phyloP scores from a whole-genome alignment of 2,329 filamentous ascomycete genomes.

The Penicillium expansum region DNA sequence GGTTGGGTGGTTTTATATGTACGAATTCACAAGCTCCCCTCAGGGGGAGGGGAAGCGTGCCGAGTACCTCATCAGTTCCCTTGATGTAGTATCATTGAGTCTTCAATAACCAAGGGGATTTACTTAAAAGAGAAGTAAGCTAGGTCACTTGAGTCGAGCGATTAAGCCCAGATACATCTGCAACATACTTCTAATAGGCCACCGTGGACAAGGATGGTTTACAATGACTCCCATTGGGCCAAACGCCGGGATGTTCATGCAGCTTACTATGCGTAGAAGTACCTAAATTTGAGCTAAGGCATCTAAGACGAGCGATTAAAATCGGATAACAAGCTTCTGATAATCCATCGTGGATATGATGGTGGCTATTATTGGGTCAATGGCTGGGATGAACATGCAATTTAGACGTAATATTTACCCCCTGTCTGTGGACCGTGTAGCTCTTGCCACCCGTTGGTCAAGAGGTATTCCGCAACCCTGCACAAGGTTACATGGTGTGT shows the following conservation, averaged over 20 bases:
- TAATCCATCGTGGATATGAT: not conserved
- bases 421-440: not conserved
- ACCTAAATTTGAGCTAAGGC: no score
- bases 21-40: not conserved
- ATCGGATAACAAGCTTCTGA: no score
- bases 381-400: not conserved
- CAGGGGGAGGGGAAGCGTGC: no score
- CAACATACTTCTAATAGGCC: not conserved
- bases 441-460: not conserved
- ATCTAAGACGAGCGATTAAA: no score
- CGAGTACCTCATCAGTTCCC: not conserved
- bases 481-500: not conserved
- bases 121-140: not conserved
- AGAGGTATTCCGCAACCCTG: not conserved
- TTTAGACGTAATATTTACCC: not conserved
- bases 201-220: no score
- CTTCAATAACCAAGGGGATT: not conserved
- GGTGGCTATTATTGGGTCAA: not conserved
- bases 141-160: not conserved
- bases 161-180: not conserved
- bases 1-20: not conserved
- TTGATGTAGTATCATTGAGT: not conserved
- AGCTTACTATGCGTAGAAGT: no score
- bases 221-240: no score
- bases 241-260: no score